phyloP scores from a whole-genome alignment of 2,329 filamentous ascomycete species.

The Helotiales sp. region DNA sequence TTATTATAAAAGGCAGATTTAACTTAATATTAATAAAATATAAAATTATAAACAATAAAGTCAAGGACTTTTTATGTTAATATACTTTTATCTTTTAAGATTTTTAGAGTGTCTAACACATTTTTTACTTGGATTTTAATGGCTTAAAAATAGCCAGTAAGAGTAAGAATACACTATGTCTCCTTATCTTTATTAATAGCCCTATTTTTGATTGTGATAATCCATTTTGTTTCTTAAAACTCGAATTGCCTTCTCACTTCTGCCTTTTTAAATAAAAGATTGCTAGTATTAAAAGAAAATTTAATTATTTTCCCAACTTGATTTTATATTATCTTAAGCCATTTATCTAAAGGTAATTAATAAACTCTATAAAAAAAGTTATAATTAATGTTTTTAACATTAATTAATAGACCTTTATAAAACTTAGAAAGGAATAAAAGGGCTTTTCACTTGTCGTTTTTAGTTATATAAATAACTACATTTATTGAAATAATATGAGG shows the following conservation, averaged over 20 bases:
- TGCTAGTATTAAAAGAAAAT: constrained; percentile 25
- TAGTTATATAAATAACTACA: constrained; percentile 14
- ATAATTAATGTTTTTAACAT: constrained; percentile 21
- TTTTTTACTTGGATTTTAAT: no score
- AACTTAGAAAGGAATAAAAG: constrained; percentile 23
- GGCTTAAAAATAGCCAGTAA: no score
- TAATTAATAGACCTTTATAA: constrained; percentile 21
- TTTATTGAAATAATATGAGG: constrained; percentile 16
- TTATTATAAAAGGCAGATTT: no score
- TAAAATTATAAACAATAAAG: no score
- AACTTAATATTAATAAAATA: no score
- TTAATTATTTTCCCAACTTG: constrained; percentile 25
- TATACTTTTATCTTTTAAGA: constrained; percentile 23
- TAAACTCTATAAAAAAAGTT: constrained; percentile 27
- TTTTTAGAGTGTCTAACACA: constrained; percentile 17
- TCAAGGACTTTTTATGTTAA: no score
- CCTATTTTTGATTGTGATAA: constrained; percentile 16
- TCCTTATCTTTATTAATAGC: constrained; percentile 3
- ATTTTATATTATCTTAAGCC: constrained; percentile 24
- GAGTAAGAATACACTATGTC: constrained; percentile 3
- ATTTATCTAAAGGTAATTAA: constrained; percentile 21
- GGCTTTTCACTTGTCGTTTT: constrained; percentile 19
- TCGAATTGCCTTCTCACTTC: constrained; percentile 16
- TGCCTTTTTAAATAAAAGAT: constrained; percentile 23
- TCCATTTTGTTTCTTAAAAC: constrained; percentile 20